Evolutionary conservation across 139 green algal genomes (phyloP).

Genomic region (Chlamydomonas incerta): DNA sequence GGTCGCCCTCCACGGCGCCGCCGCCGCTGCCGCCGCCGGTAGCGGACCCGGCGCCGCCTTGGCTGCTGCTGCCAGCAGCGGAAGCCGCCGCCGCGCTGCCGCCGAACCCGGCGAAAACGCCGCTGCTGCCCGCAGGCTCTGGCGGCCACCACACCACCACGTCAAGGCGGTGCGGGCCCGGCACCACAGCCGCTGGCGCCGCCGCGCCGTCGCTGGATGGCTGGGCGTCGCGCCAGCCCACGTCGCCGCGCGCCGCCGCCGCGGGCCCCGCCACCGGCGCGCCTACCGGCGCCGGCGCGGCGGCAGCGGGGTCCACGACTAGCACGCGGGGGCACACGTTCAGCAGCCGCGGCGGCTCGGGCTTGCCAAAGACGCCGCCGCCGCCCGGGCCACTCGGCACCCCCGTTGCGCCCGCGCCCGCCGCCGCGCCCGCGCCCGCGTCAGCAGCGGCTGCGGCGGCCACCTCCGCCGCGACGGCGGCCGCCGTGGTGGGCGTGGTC

Average conservation of each 20-base stretch:
- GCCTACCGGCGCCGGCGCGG: too few relatives aligned
- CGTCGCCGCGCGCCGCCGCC: neutral
- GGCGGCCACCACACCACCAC: constrained; percentile 1
- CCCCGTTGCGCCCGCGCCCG: too few relatives aligned
- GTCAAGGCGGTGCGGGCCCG: neutral
- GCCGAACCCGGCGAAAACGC: neutral
- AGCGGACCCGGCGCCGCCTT: neutral
- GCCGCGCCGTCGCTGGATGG: neutral
- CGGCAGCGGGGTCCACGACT: neutral
- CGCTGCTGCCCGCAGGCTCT: neutral
- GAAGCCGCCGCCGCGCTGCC: neutral
- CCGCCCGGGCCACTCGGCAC: neutral
- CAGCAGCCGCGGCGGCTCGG: neutral
- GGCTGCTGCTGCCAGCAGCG: neutral
- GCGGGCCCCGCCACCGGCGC: too few relatives aligned
- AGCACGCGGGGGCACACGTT: neutral
- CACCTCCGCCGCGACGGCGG: too few relatives aligned
- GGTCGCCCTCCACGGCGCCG: neutral
- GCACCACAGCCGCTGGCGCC: too few relatives aligned
- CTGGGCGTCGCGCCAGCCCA: neutral
- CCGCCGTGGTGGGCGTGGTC: too few relatives aligned
- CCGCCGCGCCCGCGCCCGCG: too few relatives aligned
- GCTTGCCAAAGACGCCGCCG: too few relatives aligned
- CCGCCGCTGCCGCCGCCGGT: neutral
- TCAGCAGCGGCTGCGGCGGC: too few relatives aligned